Percentiles rank a stretch among this genome's conserved stretches.
phyloP scores from a whole-genome alignment of 208 protist genomes.

The Trypanosoma mega region DNA sequence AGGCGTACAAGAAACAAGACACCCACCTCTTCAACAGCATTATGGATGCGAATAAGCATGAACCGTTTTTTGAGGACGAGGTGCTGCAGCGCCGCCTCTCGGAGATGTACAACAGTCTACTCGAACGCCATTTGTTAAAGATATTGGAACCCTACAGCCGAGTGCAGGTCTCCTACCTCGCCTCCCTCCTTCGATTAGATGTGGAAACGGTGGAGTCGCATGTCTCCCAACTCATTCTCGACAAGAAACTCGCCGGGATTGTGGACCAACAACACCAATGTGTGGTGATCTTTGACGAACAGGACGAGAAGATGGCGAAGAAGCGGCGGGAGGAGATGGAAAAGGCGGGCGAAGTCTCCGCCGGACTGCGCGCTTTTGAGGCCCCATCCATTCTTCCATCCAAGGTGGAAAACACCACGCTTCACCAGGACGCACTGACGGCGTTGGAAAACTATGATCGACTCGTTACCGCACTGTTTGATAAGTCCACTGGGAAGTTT shows the following conservation, averaged over 20 bases:
- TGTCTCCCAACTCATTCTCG: constrained; percentile 99
- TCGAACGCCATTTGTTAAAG: constrained; percentile 95
- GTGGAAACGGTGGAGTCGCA: constrained; percentile 68
- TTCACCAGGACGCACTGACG: constrained; percentile 70
- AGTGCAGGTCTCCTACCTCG: constrained; percentile 96
- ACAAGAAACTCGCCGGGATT: constrained; percentile 96
- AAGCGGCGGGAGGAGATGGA: constrained; percentile 25
- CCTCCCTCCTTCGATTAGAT: constrained; percentile 87
- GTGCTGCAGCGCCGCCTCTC: constrained; percentile 92
- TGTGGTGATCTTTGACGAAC: constrained; percentile 93
- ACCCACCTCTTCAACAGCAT: constrained; percentile 93
- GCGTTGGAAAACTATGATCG: constrained; percentile 74
- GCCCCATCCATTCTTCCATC: neutral
- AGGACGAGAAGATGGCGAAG: constrained; percentile 27
- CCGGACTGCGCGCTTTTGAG: constrained; percentile 15
- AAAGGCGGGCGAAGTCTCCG: neutral
- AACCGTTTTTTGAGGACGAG: constrained; percentile 75
- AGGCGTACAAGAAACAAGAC: constrained; percentile 93
- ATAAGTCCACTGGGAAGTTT: constrained; percentile 87
- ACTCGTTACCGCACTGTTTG: constrained; percentile 86
- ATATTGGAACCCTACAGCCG: constrained; percentile 97
- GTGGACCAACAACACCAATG: constrained; percentile 90
- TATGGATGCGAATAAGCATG: constrained; percentile 42
- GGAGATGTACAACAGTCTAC: constrained; percentile 95
- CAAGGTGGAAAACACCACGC: constrained; percentile 35